Evolutionary conservation across 352 stramenopile species (phyloP).

Genomic region (Globisporangium polare): DNA sequence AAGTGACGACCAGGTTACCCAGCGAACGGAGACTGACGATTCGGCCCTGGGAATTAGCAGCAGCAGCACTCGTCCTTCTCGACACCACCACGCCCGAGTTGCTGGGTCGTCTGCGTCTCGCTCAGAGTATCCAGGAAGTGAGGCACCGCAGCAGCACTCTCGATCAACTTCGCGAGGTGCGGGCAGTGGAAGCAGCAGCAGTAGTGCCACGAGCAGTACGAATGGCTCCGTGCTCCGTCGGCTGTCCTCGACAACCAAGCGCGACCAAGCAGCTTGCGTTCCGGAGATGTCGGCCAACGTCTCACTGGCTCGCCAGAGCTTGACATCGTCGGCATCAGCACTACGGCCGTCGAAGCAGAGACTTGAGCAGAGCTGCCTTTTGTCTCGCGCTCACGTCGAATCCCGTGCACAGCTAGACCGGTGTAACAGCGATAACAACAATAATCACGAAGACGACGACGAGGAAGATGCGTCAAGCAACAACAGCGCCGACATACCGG

Average conservation of each 20-base stretch:
- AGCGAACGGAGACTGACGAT: neutral
- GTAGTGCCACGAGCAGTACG: neutral
- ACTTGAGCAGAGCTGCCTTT: constrained; percentile 6
- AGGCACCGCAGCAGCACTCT: constrained; percentile 1
- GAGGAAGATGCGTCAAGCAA: neutral
- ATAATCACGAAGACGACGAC: constrained; percentile 15
- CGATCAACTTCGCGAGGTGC: neutral
- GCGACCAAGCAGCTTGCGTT: neutral
- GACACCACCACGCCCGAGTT: neutral
- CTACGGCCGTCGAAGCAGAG: constrained; percentile 39
- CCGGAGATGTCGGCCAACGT: neutral
- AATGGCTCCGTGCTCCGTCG: neutral
- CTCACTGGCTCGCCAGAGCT: constrained; percentile 9
- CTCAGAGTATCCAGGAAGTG: neutral
- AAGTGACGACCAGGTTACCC: neutral
- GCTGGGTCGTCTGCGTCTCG: neutral
- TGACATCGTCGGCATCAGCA: constrained; percentile 47
- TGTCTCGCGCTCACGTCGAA: constrained; percentile 13
- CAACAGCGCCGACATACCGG: neutral
- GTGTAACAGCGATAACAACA: constrained; percentile 1
- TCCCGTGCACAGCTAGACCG: constrained; percentile 4
- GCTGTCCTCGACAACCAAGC: constrained; percentile 3
- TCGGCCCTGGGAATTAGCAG: neutral
- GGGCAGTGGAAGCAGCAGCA: neutral
- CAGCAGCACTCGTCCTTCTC: neutral